Conservation (phyloP, 176 grass and related monocot species). For the Oryza punctata region DNA sequence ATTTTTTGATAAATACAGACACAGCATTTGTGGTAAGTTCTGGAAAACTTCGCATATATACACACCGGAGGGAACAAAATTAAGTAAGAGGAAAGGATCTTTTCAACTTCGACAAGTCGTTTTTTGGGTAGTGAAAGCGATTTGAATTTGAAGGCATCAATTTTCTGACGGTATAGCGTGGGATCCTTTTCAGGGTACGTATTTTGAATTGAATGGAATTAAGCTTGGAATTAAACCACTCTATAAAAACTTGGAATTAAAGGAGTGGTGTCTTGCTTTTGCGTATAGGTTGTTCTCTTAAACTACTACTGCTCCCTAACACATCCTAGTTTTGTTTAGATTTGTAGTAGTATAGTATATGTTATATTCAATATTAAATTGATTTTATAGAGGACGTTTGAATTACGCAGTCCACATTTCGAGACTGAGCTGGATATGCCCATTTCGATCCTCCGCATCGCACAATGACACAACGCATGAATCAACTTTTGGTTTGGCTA, state of each 20-base stretch:
- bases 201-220: background rate
- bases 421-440: background rate
- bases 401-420: background rate
- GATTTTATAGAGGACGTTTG: no score
- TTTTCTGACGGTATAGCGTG: background rate
- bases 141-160: background rate
- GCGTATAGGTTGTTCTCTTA: background rate
- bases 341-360: no score
- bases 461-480: background rate
- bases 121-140: background rate
- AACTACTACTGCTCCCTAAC: no score
- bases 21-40: background rate
- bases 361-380: no score
- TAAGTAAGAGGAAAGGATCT: no score
- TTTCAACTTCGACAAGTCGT: no score
- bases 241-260: background rate
- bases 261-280: background rate
- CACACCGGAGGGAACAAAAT: background rate
- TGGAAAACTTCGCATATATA: background rate
- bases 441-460: conserved; percentile 33
- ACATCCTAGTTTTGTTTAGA: no score
- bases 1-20: background rate
- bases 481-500: background rate
- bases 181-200: background rate
- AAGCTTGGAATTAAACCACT: background rate